Conservation (phyloP, 2,329 filamentous ascomycete genomes). For the Colletotrichum endophyticum region DNA sequence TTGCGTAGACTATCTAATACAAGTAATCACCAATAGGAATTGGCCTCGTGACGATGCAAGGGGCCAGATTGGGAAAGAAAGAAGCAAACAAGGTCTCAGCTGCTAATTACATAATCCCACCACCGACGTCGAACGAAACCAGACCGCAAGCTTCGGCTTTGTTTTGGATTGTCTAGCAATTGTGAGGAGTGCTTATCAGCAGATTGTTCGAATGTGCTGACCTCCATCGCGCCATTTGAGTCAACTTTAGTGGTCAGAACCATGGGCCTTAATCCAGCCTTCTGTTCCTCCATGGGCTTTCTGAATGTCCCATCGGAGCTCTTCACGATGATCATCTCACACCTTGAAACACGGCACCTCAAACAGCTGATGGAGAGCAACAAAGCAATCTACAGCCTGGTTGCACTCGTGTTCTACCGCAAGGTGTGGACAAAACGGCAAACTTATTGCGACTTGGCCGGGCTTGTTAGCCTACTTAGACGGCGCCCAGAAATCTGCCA, state of each 20-base stretch:
- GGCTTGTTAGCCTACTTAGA: background rate
- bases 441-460: rapidly evolving
- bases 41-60: background rate
- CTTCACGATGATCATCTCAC: rapidly evolving
- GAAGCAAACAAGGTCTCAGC: background rate
- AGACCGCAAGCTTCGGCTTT: background rate
- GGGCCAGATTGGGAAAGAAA: background rate
- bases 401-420: background rate
- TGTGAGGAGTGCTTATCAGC: too few species aligned
- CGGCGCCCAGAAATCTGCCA: background rate
- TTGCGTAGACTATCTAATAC: background rate
- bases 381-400: rapidly evolving
- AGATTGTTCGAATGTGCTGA: too few species aligned
- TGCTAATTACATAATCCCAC: background rate
- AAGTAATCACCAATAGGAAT: background rate
- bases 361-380: background rate
- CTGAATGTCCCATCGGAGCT: background rate
- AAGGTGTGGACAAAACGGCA: rapidly evolving
- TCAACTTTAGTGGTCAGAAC: rapidly evolving
- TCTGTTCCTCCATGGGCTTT: rapidly evolving
- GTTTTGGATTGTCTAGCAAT: rapidly evolving
- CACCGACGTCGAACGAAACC: background rate
- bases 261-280: background rate
- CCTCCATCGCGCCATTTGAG: background rate
- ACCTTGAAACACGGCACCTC: background rate